Evolutionary conservation across 2,329 filamentous ascomycete genomes (phyloP), one percentile per base, ranked within the genome.

Genomic region (Diaporthe velutina): DNA sequence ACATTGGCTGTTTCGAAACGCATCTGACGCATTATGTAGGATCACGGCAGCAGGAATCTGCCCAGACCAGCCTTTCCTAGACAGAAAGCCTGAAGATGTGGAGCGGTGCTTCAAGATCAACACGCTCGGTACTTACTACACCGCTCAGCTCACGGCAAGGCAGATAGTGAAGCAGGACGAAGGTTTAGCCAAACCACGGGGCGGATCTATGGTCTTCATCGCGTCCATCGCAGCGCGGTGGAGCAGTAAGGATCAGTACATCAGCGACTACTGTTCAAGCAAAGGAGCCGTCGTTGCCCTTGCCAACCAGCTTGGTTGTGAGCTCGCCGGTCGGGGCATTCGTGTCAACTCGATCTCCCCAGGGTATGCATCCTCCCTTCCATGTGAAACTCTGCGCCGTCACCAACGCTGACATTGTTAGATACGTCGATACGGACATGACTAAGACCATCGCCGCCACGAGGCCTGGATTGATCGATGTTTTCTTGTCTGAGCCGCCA

Each of bases 251-350:
- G 80, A 77, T 17, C 82, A 83, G 72, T 74, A 61, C 13, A 81
- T 78, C 0, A 82, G 81, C 71, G 82, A 81, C 25, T 89, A 88
- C 77, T 85, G 84, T 71, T 84, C 86, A 3, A 84, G 82, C 55
- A 89, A 89, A 76, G 85, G 84, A 13, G 87, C 86, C 0, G 85
- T 87, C 9, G 80, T 85, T 13, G 81, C 84, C 55, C 80, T 89
- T 58, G 88, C 86, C 10, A 85, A 84, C 48, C 77, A 76, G 19
- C 77, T 85, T 2, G 82, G 81, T 4, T 80, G 81, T 5, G 83
- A 85, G 76, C 79, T 84, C 4, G 82, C 81, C 13, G 78, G 76
- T 2, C 77, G 78, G 61, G 78, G 76, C 0, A 82, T 82, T 38
- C 77, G 81, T 2, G 80, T 82, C 13, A 84, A 84, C 70, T 79